These are phyloP conservation scores for Mycena floridula DNA, from an alignment of 768 basidiomycete genomes.

Conservation along the genomic window DNA sequence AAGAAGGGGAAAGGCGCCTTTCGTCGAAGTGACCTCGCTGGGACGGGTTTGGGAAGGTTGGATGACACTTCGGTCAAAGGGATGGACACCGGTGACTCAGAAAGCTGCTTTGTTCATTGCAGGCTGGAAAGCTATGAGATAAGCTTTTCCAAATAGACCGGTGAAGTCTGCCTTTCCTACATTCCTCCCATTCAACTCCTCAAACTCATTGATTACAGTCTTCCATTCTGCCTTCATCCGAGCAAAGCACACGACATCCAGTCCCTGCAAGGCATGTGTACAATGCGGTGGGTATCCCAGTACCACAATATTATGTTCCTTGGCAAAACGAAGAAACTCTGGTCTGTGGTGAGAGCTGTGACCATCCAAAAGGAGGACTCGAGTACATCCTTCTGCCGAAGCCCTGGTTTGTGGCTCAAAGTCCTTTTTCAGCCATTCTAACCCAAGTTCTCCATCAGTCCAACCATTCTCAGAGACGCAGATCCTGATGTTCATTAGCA, in stretches of 20 bases:
- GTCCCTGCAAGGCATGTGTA: conserved; percentile 17
- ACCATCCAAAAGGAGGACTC: conserved; percentile 20
- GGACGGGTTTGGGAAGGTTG: conserved; percentile 20
- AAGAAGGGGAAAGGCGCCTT: conserved; percentile 17
- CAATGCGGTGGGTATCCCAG: conserved; percentile 8
- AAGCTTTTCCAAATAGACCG: conserved; percentile 19
- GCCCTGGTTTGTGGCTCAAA: conserved; percentile 12
- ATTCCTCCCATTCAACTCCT: conserved; percentile 1
- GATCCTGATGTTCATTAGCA: conserved; percentile 7
- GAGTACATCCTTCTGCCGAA: not conserved
- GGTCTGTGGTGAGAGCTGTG: conserved; percentile 12
- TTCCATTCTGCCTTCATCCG: conserved; percentile 13
- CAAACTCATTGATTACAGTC: conserved; percentile 8
- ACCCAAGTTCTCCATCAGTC: conserved; percentile 12
- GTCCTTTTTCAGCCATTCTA: conserved; percentile 12
- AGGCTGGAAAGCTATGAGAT: conserved; percentile 17
- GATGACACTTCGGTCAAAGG: conserved; percentile 22
- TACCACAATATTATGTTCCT: conserved; percentile 5
- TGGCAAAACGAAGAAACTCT: conserved; percentile 1
- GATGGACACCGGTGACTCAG: conserved; percentile 20
- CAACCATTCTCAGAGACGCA: conserved; percentile 16
- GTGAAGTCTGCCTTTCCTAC: conserved; percentile 23
- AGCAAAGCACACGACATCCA: conserved; percentile 19
- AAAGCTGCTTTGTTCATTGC: conserved; percentile 24
- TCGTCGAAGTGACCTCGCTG: conserved; percentile 17